Percentiles rank a stretch among this genome's conserved stretches.
Evolutionary conservation across 2,329 filamentous ascomycete genomes (phyloP).

Genomic region (Magnaporthiopsis incrustans): DNA sequence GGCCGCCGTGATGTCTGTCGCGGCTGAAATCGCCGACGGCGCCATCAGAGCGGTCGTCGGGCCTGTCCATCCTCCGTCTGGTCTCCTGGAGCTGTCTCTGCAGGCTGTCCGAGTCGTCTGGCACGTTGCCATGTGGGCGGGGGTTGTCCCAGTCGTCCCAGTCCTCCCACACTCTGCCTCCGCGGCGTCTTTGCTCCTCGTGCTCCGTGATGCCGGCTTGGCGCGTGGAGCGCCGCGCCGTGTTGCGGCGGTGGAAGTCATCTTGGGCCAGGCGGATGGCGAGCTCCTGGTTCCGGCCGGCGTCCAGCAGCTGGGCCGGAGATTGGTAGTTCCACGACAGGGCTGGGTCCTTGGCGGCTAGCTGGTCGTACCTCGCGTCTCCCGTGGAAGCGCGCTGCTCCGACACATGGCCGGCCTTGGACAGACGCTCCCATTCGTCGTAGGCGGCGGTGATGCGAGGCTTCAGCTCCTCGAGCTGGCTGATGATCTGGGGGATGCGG

Average conservation of each 20-base stretch:
- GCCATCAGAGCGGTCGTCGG: constrained; percentile 17
- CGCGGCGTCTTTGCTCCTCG: constrained; percentile 47
- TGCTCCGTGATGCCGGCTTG: constrained; percentile 49
- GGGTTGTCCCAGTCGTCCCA: constrained; percentile 25
- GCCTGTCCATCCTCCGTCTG: constrained; percentile 35
- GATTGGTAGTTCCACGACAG: constrained; percentile 34
- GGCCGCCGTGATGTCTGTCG: constrained; percentile 10
- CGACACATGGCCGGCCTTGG: constrained; percentile 4
- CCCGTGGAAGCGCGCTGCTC: background rate
- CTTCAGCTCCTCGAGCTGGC: constrained; percentile 69
- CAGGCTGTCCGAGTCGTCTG: constrained; percentile 33
- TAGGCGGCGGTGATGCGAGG: constrained; percentile 67
- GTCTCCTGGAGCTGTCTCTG: constrained; percentile 46
- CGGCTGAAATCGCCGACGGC: constrained; percentile 17
- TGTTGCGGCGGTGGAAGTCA: constrained; percentile 62
- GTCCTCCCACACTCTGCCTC: constrained; percentile 34
- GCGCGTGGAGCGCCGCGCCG: constrained; percentile 46
- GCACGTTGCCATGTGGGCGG: background rate
- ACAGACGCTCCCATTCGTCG: constrained; percentile 47
- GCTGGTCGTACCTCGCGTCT: constrained; percentile 31
- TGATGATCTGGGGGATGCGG: constrained; percentile 50
- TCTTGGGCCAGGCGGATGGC: constrained; percentile 69
- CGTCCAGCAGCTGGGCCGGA: constrained; percentile 54
- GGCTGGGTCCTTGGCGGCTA: constrained; percentile 52
- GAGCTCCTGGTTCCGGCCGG: constrained; percentile 62